A percentile compares a stretch with the other conserved stretches of the same genome.
Evolutionary conservation across 1,284 basidiomycete species (phyloP).

Genomic region (Lentinus polychrous): DNA sequence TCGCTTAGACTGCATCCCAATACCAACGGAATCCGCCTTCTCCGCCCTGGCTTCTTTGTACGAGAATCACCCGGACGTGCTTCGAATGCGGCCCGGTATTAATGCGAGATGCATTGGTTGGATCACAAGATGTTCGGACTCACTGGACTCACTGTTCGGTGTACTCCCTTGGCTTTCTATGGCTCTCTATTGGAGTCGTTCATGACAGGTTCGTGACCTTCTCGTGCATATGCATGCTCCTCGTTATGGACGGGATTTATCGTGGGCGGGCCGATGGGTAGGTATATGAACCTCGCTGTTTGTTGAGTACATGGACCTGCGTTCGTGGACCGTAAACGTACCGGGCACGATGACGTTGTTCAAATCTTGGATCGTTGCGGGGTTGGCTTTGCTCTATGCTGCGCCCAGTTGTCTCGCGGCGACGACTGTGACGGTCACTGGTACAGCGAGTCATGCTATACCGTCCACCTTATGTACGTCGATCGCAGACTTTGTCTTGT

Average conservation of each 20-base stretch:
- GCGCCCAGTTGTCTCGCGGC: slow-evolving; percentile 13
- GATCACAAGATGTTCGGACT: too few relatives aligned
- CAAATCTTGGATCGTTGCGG: background rate
- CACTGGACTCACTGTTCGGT: too few relatives aligned
- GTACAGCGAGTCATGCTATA: slow-evolving; percentile 18
- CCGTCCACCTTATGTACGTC: slow-evolving; percentile 26
- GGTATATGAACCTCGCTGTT: background rate
- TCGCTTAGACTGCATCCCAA: too few relatives aligned
- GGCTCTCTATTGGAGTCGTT: background rate
- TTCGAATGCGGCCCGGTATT: background rate
- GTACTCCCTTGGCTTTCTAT: background rate
- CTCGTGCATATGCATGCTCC: background rate
- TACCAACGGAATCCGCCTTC: too few relatives aligned
- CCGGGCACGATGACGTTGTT: background rate
- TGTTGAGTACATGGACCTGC: background rate
- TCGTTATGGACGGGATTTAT: too few relatives aligned
- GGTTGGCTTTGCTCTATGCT: slow-evolving; percentile 1
- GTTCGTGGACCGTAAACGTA: background rate
- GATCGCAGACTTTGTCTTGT: background rate
- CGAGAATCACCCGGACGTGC: background rate
- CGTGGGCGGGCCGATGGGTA: background rate
- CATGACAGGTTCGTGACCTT: background rate
- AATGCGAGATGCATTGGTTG: background rate
- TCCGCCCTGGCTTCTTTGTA: background rate
- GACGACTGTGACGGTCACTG: slow-evolving; percentile 17